Percentiles rank a stretch among this genome's conserved stretches.
Conservation (phyloP, 306 rosid genomes). For the Rosa rugosa region DNA sequence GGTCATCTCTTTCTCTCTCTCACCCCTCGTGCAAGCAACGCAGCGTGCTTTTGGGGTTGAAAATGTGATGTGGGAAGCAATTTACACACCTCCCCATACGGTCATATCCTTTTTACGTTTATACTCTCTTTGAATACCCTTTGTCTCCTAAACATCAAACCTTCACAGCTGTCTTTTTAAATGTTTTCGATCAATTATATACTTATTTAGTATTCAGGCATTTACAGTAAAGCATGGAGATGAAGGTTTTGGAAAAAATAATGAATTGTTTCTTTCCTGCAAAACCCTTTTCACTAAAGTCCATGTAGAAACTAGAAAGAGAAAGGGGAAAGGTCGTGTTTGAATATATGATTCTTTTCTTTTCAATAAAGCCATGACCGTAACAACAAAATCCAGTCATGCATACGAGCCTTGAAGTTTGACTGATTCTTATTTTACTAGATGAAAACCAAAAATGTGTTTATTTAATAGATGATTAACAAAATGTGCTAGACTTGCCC, state of each 20-base stretch:
- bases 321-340: slow-evolving; percentile 6
- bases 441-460: background rate
- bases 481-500: slow-evolving; percentile 29
- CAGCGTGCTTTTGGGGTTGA: slow-evolving; percentile 51
- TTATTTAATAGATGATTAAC: slow-evolving; percentile 1
- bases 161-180: slow-evolving; percentile 56
- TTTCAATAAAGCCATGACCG: slow-evolving; percentile 33
- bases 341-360: slow-evolving; percentile 32
- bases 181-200: slow-evolving; percentile 12
- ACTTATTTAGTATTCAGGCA: background rate
- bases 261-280: slow-evolving; percentile 11
- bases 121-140: slow-evolving; percentile 34
- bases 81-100: slow-evolving; percentile 43
- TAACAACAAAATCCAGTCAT: slow-evolving; percentile 43
- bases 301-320: slow-evolving; percentile 23
- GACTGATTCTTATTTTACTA: slow-evolving; percentile 33
- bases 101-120: background rate
- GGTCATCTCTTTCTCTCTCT: background rate
- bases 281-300: slow-evolving; percentile 3
- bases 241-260: slow-evolving; percentile 7
- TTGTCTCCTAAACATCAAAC: slow-evolving; percentile 59
- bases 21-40: slow-evolving; percentile 44
- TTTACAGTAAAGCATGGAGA: background rate
- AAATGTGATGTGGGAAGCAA: slow-evolving; percentile 30
- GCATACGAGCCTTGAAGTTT: slow-evolving; percentile 22